Percentiles rank a stretch among this genome's conserved stretches.
phyloP scores from a whole-genome alignment of 2,329 filamentous ascomycete genomes.

The Aureobasidium leucospermi region DNA sequence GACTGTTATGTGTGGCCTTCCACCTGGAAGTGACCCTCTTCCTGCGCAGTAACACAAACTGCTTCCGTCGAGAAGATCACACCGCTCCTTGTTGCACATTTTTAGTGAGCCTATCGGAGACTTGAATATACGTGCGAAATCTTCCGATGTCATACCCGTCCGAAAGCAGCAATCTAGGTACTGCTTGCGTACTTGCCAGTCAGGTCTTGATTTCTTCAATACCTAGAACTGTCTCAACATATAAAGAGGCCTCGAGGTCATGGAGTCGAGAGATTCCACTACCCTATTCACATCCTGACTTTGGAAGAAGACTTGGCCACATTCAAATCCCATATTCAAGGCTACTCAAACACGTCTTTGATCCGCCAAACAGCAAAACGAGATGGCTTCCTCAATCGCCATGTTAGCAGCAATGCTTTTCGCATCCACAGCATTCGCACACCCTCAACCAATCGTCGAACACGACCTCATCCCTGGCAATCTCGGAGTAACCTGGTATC shows the following conservation, averaged over 20 bases:
- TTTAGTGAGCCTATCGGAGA: not conserved
- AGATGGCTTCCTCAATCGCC: not conserved
- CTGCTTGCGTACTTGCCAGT: not conserved
- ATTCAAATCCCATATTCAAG: not conserved
- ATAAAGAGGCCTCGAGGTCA: not conserved
- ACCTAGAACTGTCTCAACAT: not conserved
- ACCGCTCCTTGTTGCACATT: not conserved
- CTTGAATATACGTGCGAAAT: not conserved
- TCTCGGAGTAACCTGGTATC: slow-evolving; percentile 13
- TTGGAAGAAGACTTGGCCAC: too few relatives aligned
- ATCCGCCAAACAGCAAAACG: not conserved
- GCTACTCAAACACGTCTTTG: not conserved
- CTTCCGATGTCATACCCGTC: not conserved
- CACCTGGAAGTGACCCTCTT: too few relatives aligned
- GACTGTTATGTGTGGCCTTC: not conserved
- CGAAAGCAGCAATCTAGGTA: not conserved
- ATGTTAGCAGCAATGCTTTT: not conserved
- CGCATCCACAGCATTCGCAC: not conserved
- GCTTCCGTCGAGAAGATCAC: not conserved
- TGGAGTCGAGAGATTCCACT: not conserved
- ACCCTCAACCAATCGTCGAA: not conserved
- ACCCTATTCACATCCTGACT: too few relatives aligned
- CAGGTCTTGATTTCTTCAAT: not conserved
- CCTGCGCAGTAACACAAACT: not conserved
- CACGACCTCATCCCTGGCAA: not conserved